Percentiles rank a stretch among this genome's conserved stretches.
These are phyloP conservation scores for Xylariaceae sp. DNA, from an alignment of 2,329 filamentous ascomycete species.

Conservation along the genomic window DNA sequence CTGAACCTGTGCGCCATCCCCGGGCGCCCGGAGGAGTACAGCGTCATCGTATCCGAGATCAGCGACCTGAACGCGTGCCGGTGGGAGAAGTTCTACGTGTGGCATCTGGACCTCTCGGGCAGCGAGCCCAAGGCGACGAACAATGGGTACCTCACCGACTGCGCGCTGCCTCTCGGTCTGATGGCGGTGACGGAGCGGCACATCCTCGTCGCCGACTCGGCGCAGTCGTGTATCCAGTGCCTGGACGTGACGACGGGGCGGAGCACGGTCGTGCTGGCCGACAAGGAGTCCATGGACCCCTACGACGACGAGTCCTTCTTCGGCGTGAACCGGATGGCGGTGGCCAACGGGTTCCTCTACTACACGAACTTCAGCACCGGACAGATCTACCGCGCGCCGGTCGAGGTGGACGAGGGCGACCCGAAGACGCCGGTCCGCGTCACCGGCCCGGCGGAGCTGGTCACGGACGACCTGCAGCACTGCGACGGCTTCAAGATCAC, in stretches of 20 bases:
- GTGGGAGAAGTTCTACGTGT: neutral
- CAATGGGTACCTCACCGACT: neutral
- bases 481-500: neutral
- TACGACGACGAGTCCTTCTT: neutral
- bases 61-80: neutral
- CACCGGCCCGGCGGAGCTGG: neutral
- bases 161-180: neutral
- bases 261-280: neutral
- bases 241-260: constrained; percentile 1
- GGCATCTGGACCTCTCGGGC: neutral
- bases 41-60: constrained; percentile 1
- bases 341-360: neutral
- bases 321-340: neutral
- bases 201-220: constrained; percentile 1
- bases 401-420: neutral
- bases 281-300: neutral
- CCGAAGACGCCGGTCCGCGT: neutral
- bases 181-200: neutral
- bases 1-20: neutral
- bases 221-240: constrained; percentile 1
- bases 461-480: neutral
- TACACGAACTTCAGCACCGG: neutral
- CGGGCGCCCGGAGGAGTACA: neutral
- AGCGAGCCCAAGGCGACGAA: neutral
- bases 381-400: neutral